A percentile compares a stretch with the other conserved stretches of the same genome.
phyloP scores from a whole-genome alignment of 805 yeast species.

The Maudiozyma barnettii region DNA sequence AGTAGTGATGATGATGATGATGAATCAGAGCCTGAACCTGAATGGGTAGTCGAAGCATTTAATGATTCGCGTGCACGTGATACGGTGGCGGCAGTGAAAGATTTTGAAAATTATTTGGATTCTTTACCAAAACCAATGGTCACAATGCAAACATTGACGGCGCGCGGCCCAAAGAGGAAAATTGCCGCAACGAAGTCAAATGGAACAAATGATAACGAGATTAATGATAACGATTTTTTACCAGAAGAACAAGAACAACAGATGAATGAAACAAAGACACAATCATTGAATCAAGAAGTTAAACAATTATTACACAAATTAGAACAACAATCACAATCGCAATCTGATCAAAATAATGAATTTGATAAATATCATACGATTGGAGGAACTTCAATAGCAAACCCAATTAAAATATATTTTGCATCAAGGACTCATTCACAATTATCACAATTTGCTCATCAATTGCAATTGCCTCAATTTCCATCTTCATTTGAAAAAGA shows the following conservation, averaged over 20 bases:
- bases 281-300: not conserved
- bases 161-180: not conserved
- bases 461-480: slow-evolving; percentile 51
- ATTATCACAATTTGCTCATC: slow-evolving; percentile 67
- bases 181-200: not conserved
- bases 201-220: not conserved
- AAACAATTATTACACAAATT: not conserved
- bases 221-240: not conserved
- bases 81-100: slow-evolving; percentile 12
- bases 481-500: slow-evolving; percentile 44
- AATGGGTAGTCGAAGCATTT: slow-evolving; percentile 48
- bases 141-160: not conserved
- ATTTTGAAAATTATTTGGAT: slow-evolving; percentile 31
- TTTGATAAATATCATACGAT: not conserved
- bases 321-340: not conserved
- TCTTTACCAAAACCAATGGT: slow-evolving; percentile 4
- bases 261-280: not conserved
- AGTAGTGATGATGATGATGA: slow-evolving; percentile 33
- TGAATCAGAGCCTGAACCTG: slow-evolving; percentile 40
- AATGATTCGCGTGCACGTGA: slow-evolving; percentile 15
- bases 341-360: not conserved
- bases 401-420: slow-evolving; percentile 47
- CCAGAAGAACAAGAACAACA: not conserved
- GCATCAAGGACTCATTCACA: slow-evolving; percentile 91
- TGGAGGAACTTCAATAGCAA: slow-evolving; percentile 6